A percentile compares a stretch with the other conserved stretches of the same genome.
Evolutionary conservation across 441 rosid genomes (phyloP).

Genomic region (Croton laevigatus): DNA sequence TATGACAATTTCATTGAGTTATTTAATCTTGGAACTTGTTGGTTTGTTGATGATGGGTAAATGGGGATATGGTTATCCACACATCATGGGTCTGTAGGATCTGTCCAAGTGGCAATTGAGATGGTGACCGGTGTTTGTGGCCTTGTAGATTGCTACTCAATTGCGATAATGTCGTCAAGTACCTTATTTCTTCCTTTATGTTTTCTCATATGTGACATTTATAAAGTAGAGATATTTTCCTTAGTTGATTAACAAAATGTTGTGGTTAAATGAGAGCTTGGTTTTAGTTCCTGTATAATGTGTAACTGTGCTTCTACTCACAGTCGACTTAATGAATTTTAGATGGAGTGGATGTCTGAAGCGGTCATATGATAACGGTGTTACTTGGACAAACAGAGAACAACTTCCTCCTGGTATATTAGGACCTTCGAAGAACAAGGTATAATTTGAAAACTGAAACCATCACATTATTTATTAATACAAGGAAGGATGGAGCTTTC

Average conservation of each 20-base stretch:
- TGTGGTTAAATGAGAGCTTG: not conserved
- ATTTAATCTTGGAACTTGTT: not conserved
- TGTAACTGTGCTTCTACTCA: not conserved
- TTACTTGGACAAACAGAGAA: conserved; percentile 73
- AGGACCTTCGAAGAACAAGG: conserved; percentile 94
- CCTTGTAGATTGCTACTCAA: not conserved
- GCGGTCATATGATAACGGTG: conserved; percentile 76
- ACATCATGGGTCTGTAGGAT: not conserved
- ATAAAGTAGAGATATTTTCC: not conserved
- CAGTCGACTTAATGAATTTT: not conserved
- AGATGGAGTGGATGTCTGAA: conserved; percentile 97
- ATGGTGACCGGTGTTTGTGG: not conserved
- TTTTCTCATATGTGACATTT: not conserved
- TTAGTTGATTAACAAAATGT: not conserved
- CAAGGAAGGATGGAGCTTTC: conserved; percentile 11
- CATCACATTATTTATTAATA: not conserved
- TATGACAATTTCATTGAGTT: not conserved
- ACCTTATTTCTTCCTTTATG: not conserved
- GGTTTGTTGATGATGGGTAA: not conserved
- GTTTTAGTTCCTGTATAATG: not conserved
- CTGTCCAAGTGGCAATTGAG: not conserved
- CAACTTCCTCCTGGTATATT: conserved; percentile 91
- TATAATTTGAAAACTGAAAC: conserved; percentile 16
- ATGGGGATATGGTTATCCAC: not conserved
- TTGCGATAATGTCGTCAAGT: not conserved